phyloP scores from a whole-genome alignment of 768 basidiomycete species.

The Xerocomellus intermedius region DNA sequence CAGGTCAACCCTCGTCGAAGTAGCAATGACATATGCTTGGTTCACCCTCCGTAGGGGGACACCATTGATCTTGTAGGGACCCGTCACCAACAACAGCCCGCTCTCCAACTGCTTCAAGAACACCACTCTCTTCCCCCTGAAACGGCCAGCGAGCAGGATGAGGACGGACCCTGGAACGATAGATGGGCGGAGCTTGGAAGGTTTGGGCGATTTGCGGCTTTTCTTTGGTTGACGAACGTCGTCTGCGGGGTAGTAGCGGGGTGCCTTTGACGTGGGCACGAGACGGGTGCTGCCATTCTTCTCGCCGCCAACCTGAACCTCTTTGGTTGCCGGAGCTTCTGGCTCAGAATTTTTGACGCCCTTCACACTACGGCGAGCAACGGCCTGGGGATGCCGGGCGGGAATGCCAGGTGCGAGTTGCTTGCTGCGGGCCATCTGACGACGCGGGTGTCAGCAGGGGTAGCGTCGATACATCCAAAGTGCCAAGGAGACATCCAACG shows the following conservation, averaged over 20 bases:
- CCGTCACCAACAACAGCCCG: constrained; percentile 92
- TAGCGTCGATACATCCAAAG: constrained; percentile 35
- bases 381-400: constrained; percentile 79
- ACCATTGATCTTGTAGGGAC: constrained; percentile 97
- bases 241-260: constrained; percentile 93
- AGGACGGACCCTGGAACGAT: constrained; percentile 95
- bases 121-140: constrained; percentile 97
- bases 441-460: constrained; percentile 19
- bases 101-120: constrained; percentile 94
- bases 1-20: constrained; percentile 90
- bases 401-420: constrained; percentile 79
- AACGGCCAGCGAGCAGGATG: constrained; percentile 96
- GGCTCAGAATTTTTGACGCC: constrained; percentile 75
- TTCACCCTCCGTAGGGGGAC: constrained; percentile 97
- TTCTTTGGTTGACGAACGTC: constrained; percentile 90
- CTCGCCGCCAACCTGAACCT: constrained; percentile 82
- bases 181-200: constrained; percentile 74
- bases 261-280: constrained; percentile 81
- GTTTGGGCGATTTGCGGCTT: constrained; percentile 82
- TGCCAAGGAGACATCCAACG: constrained; percentile 34
- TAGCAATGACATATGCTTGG: constrained; percentile 98
- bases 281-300: constrained; percentile 90
- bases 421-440: constrained; percentile 83
- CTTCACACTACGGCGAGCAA: constrained; percentile 79
- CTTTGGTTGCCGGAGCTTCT: constrained; percentile 60